A percentile compares a stretch with the other conserved stretches of the same genome.
Conservation (phyloP, 1,139 yeast species). For the Nakaseomyces glabratus region DNA sequence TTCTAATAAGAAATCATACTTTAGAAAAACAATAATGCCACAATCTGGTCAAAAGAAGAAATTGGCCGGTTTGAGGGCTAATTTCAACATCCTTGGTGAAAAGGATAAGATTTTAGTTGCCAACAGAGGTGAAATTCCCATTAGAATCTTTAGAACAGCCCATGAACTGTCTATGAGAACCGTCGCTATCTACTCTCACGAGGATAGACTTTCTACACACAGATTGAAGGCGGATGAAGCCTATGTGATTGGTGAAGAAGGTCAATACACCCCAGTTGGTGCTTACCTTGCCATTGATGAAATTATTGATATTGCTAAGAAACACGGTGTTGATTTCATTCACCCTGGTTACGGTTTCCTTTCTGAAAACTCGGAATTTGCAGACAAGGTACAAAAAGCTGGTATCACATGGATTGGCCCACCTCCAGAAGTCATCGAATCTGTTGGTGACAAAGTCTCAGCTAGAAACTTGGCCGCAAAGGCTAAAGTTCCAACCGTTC, state of each 20-base stretch:
- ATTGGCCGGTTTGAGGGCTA: conserved; percentile 37
- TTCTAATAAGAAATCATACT: no score
- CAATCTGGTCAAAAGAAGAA: conserved; percentile 7
- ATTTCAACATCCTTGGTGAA: conserved; percentile 36
- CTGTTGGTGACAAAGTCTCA: conserved; percentile 97
- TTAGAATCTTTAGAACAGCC: conserved; percentile 89
- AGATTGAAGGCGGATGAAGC: conserved; percentile 89
- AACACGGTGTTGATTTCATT: conserved; percentile 86
- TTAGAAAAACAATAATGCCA: not conserved
- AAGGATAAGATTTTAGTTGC: conserved; percentile 76
- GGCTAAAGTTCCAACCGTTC: conserved; percentile 86
- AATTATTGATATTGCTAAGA: conserved; percentile 80
- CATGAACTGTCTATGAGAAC: conserved; percentile 97
- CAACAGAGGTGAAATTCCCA: conserved; percentile 91
- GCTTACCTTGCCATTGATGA: conserved; percentile 96
- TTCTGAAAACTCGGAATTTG: conserved; percentile 91
- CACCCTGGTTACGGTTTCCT: conserved; percentile 98
- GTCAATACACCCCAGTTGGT: conserved; percentile 89
- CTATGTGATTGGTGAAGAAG: conserved; percentile 82
- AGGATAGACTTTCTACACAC: conserved; percentile 92
- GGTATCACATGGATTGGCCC: conserved; percentile 99
- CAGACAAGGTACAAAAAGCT: conserved; percentile 78
- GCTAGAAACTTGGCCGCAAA: conserved; percentile 81
- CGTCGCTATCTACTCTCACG: conserved; percentile 94
- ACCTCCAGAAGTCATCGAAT: conserved; percentile 73